Base-by-base conservation (phyloP, 2,329 filamentous ascomycete genomes). In the Penicillium sp. region DNA sequence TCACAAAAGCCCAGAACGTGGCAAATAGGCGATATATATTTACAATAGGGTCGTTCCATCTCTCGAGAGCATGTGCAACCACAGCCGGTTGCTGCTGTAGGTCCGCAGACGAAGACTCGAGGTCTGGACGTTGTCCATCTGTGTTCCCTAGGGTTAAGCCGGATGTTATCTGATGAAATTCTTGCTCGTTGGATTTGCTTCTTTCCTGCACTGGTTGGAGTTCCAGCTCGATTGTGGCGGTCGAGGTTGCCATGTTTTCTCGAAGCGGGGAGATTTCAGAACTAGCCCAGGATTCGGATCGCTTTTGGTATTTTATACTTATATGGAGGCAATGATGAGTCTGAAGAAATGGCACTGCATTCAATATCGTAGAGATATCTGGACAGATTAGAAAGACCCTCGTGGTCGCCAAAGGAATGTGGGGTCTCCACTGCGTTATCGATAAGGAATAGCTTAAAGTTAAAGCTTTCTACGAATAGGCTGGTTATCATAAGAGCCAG, bases 1-100 rank as follows among this genome's bases (percentile, higher is more conserved):
- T 77, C 5, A 83, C 64, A 59, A 87, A 82, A 6, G 77, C 79
- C 73, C 77, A 84, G 67, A 85, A 85, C 0, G 81, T 79, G 0
- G 83, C 77, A 1, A 74, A 69, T 1, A 83, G 72, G 9, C 79
- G 77, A 60, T 73, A 71, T 2, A 77, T 70, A 57, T 83, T 85
- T 2, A 68, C 68, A 12, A 69, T 75, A 47, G 82, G 77, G 60
- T 74, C 69, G 61, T 79, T 83, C 83, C 74, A 81, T 59, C 69
- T 74, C 65, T 81, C 66, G 20, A 66, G n/a, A 18, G 35, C 55
- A 49, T 54, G 53, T 21, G 30, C 52, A n/a, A 56, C 53, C 12
- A 33, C 33, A 42, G 45, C 35, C 11, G 52, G 33, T 20, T 21
- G 11, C 16, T 40, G 33, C 14, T 40, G 43, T 33, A 38, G 51